Evolutionary conservation across 148 eudicot genomes (phyloP), one percentile per base, ranked within the genome.

Genomic region (Rhododendron kiyosumense): DNA sequence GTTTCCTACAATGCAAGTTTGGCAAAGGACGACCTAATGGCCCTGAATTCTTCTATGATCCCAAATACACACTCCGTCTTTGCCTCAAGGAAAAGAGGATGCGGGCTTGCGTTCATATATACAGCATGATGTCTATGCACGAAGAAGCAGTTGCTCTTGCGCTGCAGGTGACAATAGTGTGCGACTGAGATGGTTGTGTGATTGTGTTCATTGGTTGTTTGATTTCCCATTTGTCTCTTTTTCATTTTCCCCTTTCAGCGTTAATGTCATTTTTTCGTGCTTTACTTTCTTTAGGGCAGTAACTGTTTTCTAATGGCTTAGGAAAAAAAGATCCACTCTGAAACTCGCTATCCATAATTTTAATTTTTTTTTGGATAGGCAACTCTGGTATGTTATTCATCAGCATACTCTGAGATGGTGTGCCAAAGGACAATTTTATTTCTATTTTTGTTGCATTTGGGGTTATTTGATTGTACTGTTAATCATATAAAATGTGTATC

Each of bases 81-180:
- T 97, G 99, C 91, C 93, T 97, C 4, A 95, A 95, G 91, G 95
- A 95, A 86, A 95, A 94, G 88, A 85, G 94, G 88, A 97, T 95
- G 98, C 98, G 98, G 84, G 98, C 99, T 75, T 97, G 99, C 91
- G 98, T 97, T 91, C 99, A 97, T 89, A 95, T 97, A 80, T 97
- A 94, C 83, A 95, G 99, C 90, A 97, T 97, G 99, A 95, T 94
- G 95, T 95, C 96, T 85, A 97, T 97, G 99, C 99, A 95, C 84
- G 98, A 97, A 95, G 99, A 97, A 91, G 99, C 98, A 86, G 99
- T 97, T 91, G 98, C 99, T 88, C 96, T 97, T 90, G 99, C 98
- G 73, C 92, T 97, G 83, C 96, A 95, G 96, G 99, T 82, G 46
- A 61, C 17, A 22, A 26, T 46, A 49, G 76, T 28, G 18, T 79